These are phyloP conservation scores for Sporothrix pallida DNA, from an alignment of 2,329 filamentous ascomycete species.

Conservation along the genomic window DNA sequence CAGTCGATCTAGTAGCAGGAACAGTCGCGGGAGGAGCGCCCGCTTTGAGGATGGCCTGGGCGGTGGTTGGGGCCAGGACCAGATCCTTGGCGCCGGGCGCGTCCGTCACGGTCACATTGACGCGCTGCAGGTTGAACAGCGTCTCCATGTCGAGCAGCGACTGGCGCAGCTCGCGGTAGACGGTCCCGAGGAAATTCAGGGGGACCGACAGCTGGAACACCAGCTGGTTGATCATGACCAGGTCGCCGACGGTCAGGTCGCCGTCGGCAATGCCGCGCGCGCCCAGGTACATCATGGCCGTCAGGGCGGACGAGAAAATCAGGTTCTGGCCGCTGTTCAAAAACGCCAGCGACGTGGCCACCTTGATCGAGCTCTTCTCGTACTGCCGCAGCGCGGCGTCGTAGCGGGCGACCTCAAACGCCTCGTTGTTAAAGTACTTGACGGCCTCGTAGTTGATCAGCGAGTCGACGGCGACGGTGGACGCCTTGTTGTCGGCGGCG, in stretches of 20 bases:
- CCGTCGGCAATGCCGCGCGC: slow-evolving; percentile 86
- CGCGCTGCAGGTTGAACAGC: slow-evolving; percentile 94
- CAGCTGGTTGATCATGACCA: slow-evolving; percentile 98
- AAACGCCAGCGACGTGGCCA: slow-evolving; percentile 89
- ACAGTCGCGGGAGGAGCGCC: background rate
- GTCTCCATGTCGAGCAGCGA: slow-evolving; percentile 98
- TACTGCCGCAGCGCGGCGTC: slow-evolving; percentile 85
- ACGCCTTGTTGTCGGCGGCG: slow-evolving; percentile 92
- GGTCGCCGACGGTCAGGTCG: slow-evolving; percentile 84
- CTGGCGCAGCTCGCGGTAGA: slow-evolving; percentile 94
- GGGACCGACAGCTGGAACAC: slow-evolving; percentile 98
- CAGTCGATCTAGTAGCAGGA: background rate
- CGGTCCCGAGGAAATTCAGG: slow-evolving; percentile 96
- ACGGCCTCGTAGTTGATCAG: slow-evolving; percentile 99
- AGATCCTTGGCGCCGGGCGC: slow-evolving; percentile 75
- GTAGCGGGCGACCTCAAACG: slow-evolving; percentile 89
- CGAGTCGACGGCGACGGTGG: slow-evolving; percentile 93
- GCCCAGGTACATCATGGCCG: slow-evolving; percentile 97
- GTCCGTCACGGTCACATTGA: slow-evolving; percentile 87
- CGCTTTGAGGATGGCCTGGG: background rate
- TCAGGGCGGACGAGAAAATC: slow-evolving; percentile 93
- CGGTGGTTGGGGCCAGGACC: slow-evolving; percentile 55
- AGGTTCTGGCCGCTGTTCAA: slow-evolving; percentile 96
- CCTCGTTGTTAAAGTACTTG: slow-evolving; percentile 99
- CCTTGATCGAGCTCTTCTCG: slow-evolving; percentile 93